Evolutionary conservation across 371 early-diverging fungal genomes (phyloP), one percentile per base, ranked within the genome.

Genomic region (Mortierella sp.): DNA sequence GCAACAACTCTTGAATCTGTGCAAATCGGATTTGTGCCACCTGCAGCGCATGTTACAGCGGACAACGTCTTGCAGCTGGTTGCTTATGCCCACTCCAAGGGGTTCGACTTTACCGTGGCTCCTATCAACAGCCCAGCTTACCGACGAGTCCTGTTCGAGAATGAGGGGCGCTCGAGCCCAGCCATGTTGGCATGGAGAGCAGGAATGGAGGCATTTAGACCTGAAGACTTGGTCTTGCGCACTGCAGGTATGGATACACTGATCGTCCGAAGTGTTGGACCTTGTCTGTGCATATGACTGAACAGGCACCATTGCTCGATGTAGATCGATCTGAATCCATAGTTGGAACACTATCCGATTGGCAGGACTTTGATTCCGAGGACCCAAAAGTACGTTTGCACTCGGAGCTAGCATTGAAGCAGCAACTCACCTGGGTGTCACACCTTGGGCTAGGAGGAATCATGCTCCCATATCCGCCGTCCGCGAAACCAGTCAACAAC

Each of bases 401-500:
- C 51, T 88, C 91, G 1, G 91, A 92, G 72, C 21, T 67, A 82
- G 88, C 87, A 8, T 68, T 93, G 46, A 83, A 82, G 37, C 93
- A 90, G 71, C 90, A 93, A 70, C 63, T 89, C 21, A 83, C 87
- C 6, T 94, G 92, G 92, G 88, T 87, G 0, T 74, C 88, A 14
- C 92, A 94, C 71, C 67, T 93, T 27, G 89, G 91, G 8, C 64
- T 93, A 5, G 69, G 86, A 13, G 83, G 88, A 9, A 78, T 92
- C 39, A 65, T 90, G 34, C 74, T 90, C 22, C 86, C 81, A 5
- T 73, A 83, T 43, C 77, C 82, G 16, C 54, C 83, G 3, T 68
- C 81, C 7, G 56, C 67, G 4, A 68, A 63, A 17, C 60, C 67
- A 14, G 50, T 86, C 5, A 48, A 82, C 49, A 91, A 91, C 56